Conservation (phyloP, 2,329 filamentous ascomycete species). For the Aspergillus sp. region DNA sequence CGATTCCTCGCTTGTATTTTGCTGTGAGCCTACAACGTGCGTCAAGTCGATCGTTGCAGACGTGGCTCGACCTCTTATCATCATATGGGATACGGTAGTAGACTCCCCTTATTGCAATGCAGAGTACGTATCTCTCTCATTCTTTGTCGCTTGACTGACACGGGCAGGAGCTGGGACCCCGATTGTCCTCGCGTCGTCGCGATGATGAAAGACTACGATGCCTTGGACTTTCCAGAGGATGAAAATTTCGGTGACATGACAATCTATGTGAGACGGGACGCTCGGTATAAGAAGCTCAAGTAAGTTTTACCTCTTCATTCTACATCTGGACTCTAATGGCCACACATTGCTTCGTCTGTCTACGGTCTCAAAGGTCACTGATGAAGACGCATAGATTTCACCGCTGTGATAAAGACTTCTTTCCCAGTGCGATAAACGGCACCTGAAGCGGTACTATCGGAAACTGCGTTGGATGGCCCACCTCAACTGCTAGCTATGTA, state of each 20-base stretch:
- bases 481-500: too few species aligned
- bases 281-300: too few species aligned
- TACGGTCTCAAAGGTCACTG: too few species aligned
- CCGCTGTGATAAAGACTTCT: too few species aligned
- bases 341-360: neutral
- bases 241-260: neutral
- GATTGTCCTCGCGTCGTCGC: neutral
- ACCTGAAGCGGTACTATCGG: too few species aligned
- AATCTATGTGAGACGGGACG: neutral
- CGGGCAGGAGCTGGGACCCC: neutral
- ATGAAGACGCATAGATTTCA: too few species aligned
- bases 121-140: neutral
- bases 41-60: neutral
- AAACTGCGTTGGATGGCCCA: too few species aligned
- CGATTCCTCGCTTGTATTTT: neutral
- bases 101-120: neutral
- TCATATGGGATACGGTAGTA: neutral
- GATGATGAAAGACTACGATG: neutral
- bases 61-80: neutral
- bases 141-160: neutral
- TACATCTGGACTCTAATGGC: neutral
- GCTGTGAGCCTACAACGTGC: neutral
- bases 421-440: too few species aligned
- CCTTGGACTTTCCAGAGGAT: neutral
- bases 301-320: neutral